phyloP scores from a whole-genome alignment of 257 asterid species.

The Henckelia pumila region DNA sequence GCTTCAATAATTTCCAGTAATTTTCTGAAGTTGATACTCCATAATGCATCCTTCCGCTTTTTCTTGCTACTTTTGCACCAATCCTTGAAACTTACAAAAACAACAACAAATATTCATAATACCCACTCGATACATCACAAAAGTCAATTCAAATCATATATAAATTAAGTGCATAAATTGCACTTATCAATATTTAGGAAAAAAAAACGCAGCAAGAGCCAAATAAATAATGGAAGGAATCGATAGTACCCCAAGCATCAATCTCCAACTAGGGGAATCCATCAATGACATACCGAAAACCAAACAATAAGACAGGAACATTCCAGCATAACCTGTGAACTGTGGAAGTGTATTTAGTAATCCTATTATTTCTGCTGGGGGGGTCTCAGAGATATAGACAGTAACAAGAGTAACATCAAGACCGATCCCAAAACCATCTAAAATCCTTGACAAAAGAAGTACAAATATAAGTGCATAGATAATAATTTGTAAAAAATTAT shows the following conservation, averaged over 20 bases:
- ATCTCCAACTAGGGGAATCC: constrained; percentile 79
- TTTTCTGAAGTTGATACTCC: too few species aligned
- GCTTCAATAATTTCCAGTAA: too few species aligned
- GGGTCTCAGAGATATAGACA: constrained; percentile 89
- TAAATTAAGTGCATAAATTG: too few species aligned
- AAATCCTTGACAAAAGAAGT: constrained; percentile 76
- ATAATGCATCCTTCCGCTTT: too few species aligned
- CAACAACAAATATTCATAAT: too few species aligned
- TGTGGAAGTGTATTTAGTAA: constrained; percentile 80
- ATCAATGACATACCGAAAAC: constrained; percentile 82
- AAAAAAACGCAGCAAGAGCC: constrained; percentile 49
- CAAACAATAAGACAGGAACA: constrained; percentile 90
- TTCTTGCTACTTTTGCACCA: too few species aligned
- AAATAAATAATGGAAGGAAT: constrained; percentile 75
- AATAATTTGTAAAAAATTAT: too few species aligned
- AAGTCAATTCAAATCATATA: too few species aligned
- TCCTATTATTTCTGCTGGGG: constrained; percentile 92
- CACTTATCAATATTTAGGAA: too few species aligned
- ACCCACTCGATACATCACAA: too few species aligned
- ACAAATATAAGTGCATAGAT: too few species aligned
- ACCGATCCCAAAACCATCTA: constrained; percentile 94
- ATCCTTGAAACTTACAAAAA: too few species aligned
- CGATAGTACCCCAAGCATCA: constrained; percentile 92
- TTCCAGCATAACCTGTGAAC: constrained; percentile 83
- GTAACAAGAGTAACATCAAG: constrained; percentile 92